Conservation (phyloP, 768 basidiomycete species). For the Hortiboletus campestris region DNA sequence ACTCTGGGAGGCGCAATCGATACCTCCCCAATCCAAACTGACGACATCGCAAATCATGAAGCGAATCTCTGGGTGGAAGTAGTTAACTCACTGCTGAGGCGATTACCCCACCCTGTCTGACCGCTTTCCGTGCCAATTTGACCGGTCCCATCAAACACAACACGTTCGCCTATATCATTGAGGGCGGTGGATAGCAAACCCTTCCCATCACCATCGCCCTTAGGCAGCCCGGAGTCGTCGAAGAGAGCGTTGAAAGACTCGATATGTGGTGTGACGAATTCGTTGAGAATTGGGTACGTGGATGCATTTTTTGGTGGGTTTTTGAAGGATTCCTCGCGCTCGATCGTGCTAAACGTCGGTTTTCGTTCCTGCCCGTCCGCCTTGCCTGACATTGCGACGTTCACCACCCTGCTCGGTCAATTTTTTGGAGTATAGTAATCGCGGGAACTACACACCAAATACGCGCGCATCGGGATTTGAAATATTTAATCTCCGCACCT, state of each 20-base stretch:
- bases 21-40: constrained; percentile 91
- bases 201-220: constrained; percentile 70
- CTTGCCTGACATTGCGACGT: constrained; percentile 48
- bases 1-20: constrained; percentile 84
- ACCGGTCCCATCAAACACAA: constrained; percentile 84
- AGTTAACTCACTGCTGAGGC: constrained; percentile 69
- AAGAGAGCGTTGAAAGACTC: constrained; percentile 97
- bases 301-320: constrained; percentile 68
- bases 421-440: constrained; percentile 21
- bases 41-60: constrained; percentile 8
- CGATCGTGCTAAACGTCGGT: constrained; percentile 78
- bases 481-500: constrained; percentile 21
- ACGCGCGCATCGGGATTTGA: constrained; percentile 12
- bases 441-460: constrained; percentile 25
- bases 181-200: constrained; percentile 79
- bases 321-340: constrained; percentile 74
- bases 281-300: constrained; percentile 79
- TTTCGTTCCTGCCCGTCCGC: constrained; percentile 38
- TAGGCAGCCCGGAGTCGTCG: constrained; percentile 82
- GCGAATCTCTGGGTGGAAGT: constrained; percentile 2
- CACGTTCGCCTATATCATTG: constrained; percentile 84
- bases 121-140: constrained; percentile 51
- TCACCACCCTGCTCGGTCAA: background rate
- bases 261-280: constrained; percentile 91
- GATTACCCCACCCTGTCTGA: constrained; percentile 70